Evolutionary conservation across 768 basidiomycete genomes (phyloP).

Genomic region (Clavaria fumosa): DNA sequence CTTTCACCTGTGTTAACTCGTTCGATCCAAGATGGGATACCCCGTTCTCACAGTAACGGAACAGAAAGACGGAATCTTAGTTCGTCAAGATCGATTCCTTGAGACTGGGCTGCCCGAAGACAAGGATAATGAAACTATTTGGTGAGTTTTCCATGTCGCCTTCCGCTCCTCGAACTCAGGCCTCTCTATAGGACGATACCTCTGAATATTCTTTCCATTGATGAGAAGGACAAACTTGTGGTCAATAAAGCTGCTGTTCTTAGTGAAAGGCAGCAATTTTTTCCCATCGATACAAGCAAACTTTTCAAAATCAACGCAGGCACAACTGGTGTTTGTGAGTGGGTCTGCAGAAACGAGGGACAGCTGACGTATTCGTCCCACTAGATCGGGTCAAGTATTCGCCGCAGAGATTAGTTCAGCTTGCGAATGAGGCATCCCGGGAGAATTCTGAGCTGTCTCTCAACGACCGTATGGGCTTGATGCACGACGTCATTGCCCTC

Average conservation of each 20-base stretch:
- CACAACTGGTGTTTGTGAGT: constrained; percentile 79
- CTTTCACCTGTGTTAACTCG: too few species aligned
- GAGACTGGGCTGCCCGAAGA: constrained; percentile 66
- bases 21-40: constrained; percentile 52
- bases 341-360: too few species aligned
- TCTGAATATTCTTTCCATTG: constrained; percentile 52
- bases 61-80: constrained; percentile 46
- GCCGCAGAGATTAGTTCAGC: constrained; percentile 58
- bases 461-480: constrained; percentile 80
- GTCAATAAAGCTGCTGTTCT: constrained; percentile 54
- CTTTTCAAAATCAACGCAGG: constrained; percentile 86
- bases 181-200: constrained; percentile 54
- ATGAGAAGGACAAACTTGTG: constrained; percentile 35
- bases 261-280: constrained; percentile 45
- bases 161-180: constrained; percentile 1
- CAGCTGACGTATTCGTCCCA: constrained; percentile 2
- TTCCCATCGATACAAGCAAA: constrained; percentile 58
- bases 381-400: constrained; percentile 79
- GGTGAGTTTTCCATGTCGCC: constrained; percentile 31
- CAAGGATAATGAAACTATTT: constrained; percentile 78
- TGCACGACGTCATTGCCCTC: constrained; percentile 69
- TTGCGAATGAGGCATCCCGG: constrained; percentile 69
- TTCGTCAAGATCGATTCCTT: constrained; percentile 87
- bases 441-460: constrained; percentile 49
- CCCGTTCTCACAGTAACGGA: constrained; percentile 84